phyloP scores from a whole-genome alignment of 108 stramenopile genomes.

The Skeletonema potamos region DNA sequence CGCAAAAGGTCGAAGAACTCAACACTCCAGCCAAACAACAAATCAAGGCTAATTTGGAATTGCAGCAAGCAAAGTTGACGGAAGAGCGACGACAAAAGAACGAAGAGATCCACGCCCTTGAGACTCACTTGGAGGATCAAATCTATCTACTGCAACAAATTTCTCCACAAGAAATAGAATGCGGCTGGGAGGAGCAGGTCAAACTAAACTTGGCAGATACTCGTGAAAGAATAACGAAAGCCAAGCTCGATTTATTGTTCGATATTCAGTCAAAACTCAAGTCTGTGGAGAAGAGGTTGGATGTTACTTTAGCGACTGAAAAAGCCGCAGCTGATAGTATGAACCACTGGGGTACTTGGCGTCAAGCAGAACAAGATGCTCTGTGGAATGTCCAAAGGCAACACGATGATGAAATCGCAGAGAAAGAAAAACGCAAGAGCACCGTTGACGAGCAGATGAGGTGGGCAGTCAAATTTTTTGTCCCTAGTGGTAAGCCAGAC shows the following conservation, averaged over 20 bases:
- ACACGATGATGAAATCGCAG: constrained; percentile 22
- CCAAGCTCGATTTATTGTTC: constrained; percentile 40
- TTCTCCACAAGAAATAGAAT: constrained; percentile 27
- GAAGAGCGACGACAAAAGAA: constrained; percentile 3
- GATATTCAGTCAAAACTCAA: constrained; percentile 16
- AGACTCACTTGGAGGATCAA: constrained; percentile 39
- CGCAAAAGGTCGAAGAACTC: constrained; percentile 16
- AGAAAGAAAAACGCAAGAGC: constrained; percentile 1
- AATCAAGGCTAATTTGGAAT: constrained; percentile 12
- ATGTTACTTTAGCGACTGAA: neutral
- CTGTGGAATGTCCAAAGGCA: constrained; percentile 38
- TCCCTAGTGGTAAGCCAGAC: constrained; percentile 40
- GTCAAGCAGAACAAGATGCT: constrained; percentile 31
- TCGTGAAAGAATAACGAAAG: constrained; percentile 35
- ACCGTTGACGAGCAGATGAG: constrained; percentile 31
- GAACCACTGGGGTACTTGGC: constrained; percentile 37
- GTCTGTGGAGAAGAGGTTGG: constrained; percentile 13
- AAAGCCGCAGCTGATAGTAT: constrained; percentile 16
- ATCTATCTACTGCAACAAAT: constrained; percentile 23
- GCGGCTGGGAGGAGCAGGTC: constrained; percentile 44
- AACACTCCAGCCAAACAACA: constrained; percentile 14
- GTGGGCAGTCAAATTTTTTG: constrained; percentile 35
- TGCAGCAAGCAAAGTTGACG: constrained; percentile 13
- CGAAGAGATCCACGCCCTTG: constrained; percentile 26
- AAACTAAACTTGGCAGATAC: constrained; percentile 34